Conservation (phyloP, 176 grass and related monocot genomes). For the Triticum urartu region DNA sequence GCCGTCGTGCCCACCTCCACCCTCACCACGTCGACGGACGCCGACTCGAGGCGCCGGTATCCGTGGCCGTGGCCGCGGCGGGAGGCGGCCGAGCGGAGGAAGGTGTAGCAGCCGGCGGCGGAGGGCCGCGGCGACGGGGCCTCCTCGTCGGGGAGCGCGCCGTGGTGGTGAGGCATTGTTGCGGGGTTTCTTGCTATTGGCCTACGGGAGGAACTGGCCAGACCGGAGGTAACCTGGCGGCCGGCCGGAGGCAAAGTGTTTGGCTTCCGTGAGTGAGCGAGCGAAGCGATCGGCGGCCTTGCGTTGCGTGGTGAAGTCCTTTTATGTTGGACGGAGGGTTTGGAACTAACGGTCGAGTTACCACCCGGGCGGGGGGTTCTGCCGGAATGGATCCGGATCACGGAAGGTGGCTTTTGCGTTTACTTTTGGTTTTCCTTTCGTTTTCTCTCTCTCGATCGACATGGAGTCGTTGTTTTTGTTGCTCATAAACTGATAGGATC, state of each 20-base stretch:
- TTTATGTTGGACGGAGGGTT: neutral
- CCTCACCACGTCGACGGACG: constrained; percentile 40
- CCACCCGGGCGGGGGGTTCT: neutral
- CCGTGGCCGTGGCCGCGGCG: constrained; percentile 29
- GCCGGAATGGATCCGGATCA: neutral
- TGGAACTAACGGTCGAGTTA: constrained; percentile 14
- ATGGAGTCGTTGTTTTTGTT: neutral
- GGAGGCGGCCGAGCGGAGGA: constrained; percentile 46
- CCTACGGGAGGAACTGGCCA: neutral
- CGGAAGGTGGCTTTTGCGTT: neutral
- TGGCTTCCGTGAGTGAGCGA: neutral
- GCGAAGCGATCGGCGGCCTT: neutral
- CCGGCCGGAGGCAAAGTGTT: neutral
- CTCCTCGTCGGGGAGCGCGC: neutral
- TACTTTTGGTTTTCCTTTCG: neutral
- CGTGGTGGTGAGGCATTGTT: constrained; percentile 17
- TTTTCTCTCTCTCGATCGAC: neutral
- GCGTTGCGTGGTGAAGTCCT: neutral
- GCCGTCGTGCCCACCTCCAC: constrained; percentile 62
- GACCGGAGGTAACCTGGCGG: neutral
- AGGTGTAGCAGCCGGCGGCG: constrained; percentile 53
- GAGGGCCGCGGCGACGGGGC: constrained; percentile 28
- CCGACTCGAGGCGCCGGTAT: constrained; percentile 39
- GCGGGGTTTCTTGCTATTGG: neutral
- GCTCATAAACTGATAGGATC: neutral